Conservation (phyloP, 345 rosid genomes). For the Bruguiera sexangula region DNA sequence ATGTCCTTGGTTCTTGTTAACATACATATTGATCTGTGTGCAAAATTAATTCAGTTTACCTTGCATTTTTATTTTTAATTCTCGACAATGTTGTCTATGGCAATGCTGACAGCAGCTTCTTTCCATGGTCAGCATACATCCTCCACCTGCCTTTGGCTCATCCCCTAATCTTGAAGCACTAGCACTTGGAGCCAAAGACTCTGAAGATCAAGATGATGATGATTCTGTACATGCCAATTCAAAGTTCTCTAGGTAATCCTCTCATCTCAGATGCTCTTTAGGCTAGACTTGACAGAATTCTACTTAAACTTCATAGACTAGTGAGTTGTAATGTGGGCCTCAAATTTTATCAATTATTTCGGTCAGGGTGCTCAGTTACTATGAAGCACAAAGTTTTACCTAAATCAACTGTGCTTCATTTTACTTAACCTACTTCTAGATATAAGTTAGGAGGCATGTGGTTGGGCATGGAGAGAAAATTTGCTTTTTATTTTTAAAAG, state of each 20-base stretch:
- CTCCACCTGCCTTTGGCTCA: constrained; percentile 98
- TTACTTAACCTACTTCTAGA: too few relatives aligned
- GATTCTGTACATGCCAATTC: constrained; percentile 75
- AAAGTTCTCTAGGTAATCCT: constrained; percentile 55
- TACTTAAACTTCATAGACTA: too few relatives aligned
- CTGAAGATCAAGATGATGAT: constrained; percentile 55
- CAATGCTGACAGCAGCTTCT: constrained; percentile 5
- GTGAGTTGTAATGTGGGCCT: too few relatives aligned
- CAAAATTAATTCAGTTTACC: neutral
- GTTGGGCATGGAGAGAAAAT: too few relatives aligned
- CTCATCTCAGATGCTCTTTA: constrained; percentile 6
- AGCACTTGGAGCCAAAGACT: constrained; percentile 56
- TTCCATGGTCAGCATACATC: constrained; percentile 69
- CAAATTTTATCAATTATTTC: too few relatives aligned
- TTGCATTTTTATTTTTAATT: neutral
- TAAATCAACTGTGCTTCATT: too few relatives aligned
- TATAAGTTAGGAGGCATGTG: too few relatives aligned
- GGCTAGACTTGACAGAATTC: neutral
- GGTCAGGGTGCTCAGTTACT: too few relatives aligned
- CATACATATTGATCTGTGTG: neutral
- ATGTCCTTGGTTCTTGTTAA: neutral
- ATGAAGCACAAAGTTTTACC: too few relatives aligned
- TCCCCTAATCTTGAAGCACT: constrained; percentile 93
- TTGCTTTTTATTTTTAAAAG: too few relatives aligned
- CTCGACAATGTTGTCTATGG: neutral